Base-by-base conservation (phyloP, 768 basidiomycete species). In the Termitomyces sp. region DNA sequence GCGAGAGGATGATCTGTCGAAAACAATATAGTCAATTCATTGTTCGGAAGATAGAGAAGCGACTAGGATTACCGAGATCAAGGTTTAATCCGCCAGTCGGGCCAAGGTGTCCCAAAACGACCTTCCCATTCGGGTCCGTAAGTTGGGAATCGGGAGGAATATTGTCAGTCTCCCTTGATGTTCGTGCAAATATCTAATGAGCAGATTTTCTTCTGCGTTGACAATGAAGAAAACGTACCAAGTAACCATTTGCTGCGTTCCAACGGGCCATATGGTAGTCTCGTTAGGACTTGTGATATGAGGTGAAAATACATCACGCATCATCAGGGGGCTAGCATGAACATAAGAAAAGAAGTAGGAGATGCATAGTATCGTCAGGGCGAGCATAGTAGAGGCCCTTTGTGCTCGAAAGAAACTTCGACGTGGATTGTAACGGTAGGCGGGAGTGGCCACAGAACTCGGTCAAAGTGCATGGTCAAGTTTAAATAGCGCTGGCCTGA, bases 1-100 rank as follows among this genome's bases (percentile, higher is more conserved):
- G 83, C 86, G 54, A 90, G 74, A 14, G 86, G 86, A 34, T 76
- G 44, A 0, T 73, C 87, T 89, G 56, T 52, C 43, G 53, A 14
- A 32, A 22, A 55, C 34, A 8, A 51, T 30, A 50, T 2, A 26
- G n/a, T 55, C 26, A 46, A 45, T 50, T 45, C 45, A 40, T 14
- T 26, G 7, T 12, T 50, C 17, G 3, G 17, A 38, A 37, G 22
- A 28, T 7, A 48, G 22, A 40, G 11, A 50, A 26, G 22, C 22
- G 37, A 19, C 11, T 12, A 24, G 44, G 6, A 65, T 60, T 54
- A 84, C 81, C 71, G 45, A 80, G 60, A 51, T 80, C 73, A 26
- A 87, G 76, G 64, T 87, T 80, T 62, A 81, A 72, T 55, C 78
- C 78, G 24, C 69, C 66, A 26, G 70, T 72, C 2, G 63, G 30